Evolutionary conservation across 2,329 filamentous ascomycete species (phyloP), one percentile per base, ranked within the genome.

Genomic region (Stachybotrys elegans): DNA sequence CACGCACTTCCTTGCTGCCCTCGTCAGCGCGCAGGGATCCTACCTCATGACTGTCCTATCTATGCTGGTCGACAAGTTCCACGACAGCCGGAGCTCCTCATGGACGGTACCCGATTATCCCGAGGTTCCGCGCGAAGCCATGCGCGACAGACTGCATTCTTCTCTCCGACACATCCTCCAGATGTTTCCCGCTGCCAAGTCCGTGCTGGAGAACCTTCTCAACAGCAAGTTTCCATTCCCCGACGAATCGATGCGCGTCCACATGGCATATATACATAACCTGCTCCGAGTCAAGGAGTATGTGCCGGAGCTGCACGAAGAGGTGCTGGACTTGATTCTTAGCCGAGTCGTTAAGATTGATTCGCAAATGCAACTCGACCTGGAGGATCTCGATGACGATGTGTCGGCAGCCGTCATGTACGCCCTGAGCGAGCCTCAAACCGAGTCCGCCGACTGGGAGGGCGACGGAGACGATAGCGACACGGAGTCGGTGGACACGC

Each of bases 371-470:
- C 92, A 96, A 65, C 79, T 91, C 40, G 91, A 97, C 57, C 72
- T 97, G 57, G 90, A 97, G 50, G 91, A 97, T 55, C 71, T 95
- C 48, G 92, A 96, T 49, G 92, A 97, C 50, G 88, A 94, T 44
- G 75, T 89, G 9, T 86, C 89, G 43, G 82, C 90, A 20, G 81
- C 83, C 43, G 79, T 92, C 16, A 75, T 87, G 41, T 73, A 75
- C 59, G 78, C 65, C 16, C 51, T 71, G 31, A 60, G 60, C 6
- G 62, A 56, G 48, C 54, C 48, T 48, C 53, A 45, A 20, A 58
- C 44, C 29, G 47, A 48, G 42, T 40, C 41, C n/a, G 50, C 43
- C 2, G 53, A 54, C 19, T 68, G 73, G 48, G 72, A 80, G 29
- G 75, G 81, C n/a, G 73, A 77, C 32, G 16, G 77, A 52, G 81